Conservation (phyloP, 345 rosid species). For the Populus pruinosa region DNA sequence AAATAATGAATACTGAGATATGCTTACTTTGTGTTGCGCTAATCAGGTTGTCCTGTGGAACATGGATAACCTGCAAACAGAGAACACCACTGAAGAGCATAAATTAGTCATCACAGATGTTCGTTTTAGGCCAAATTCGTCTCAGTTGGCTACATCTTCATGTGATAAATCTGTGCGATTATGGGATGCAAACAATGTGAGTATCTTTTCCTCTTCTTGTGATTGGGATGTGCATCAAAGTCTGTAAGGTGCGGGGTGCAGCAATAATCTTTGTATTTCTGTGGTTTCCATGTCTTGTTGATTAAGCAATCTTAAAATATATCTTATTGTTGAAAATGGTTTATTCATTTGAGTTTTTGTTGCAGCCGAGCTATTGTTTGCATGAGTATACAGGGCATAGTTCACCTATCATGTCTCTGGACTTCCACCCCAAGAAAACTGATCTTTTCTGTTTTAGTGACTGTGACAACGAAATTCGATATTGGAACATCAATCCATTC, state of each 20-base stretch:
- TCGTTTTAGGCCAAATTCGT: conserved; percentile 69
- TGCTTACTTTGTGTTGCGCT: conserved; percentile 13
- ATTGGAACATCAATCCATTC: conserved; percentile 51
- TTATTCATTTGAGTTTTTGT: conserved; percentile 13
- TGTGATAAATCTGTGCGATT: conserved; percentile 61
- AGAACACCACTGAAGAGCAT: conserved; percentile 56
- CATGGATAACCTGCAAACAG: conserved; percentile 56
- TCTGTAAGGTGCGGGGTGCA: not conserved
- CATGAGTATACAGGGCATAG: conserved; percentile 45
- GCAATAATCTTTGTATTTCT: not conserved
- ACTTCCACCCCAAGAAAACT: conserved; percentile 64
- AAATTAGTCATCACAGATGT: conserved; percentile 56
- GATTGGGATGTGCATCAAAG: not conserved
- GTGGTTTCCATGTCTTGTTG: not conserved
- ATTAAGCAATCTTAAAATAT: not conserved
- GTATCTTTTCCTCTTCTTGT: conserved; percentile 12
- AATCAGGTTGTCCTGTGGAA: conserved; percentile 59
- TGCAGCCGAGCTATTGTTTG: conserved; percentile 52
- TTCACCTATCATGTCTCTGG: conserved; percentile 60
- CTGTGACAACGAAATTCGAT: conserved; percentile 48
- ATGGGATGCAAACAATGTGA: conserved; percentile 67
- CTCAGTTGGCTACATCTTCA: conserved; percentile 64
- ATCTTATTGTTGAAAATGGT: not conserved
- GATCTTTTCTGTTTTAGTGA: conserved; percentile 64
- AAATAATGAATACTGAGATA: not conserved